phyloP scores from a whole-genome alignment of 371 early-diverging fungal genomes.

The Mucor piriformis region DNA sequence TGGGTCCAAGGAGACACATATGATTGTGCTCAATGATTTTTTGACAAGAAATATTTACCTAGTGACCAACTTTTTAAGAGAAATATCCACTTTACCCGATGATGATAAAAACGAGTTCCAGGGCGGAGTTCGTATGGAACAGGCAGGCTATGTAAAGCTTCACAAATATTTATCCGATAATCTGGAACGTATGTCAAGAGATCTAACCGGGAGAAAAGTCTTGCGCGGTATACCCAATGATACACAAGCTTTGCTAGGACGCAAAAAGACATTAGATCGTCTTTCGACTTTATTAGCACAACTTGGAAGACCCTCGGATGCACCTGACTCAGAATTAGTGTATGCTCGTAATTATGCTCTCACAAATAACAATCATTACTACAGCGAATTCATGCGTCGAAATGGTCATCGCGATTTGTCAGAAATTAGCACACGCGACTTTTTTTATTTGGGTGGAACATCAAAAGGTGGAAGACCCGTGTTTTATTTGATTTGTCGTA shows the following conservation, averaged over 20 bases:
- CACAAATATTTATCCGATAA: constrained; percentile 73
- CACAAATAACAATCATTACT: constrained; percentile 56
- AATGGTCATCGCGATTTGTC: constrained; percentile 68
- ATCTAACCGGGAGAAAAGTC: constrained; percentile 50
- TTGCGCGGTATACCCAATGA: constrained; percentile 8
- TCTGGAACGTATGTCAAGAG: constrained; percentile 70
- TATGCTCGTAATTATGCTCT: constrained; percentile 44
- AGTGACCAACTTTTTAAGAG: constrained; percentile 60
- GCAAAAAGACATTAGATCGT: constrained; percentile 68
- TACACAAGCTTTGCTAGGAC: constrained; percentile 33
- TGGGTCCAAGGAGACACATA: constrained; percentile 89
- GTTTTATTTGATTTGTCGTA: constrained; percentile 79
- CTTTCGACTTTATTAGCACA: constrained; percentile 83
- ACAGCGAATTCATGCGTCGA: constrained; percentile 79
- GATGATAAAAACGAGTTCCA: not conserved
- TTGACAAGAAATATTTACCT: constrained; percentile 72
- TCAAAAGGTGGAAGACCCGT: constrained; percentile 81
- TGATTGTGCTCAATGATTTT: constrained; percentile 86
- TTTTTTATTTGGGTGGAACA: constrained; percentile 78
- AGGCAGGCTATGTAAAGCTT: constrained; percentile 57
- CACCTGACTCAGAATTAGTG: constrained; percentile 39
- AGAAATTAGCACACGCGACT: constrained; percentile 60
- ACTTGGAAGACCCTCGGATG: constrained; percentile 72
- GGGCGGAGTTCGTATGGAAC: constrained; percentile 44
- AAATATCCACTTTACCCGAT: constrained; percentile 45